These are phyloP conservation scores for Aspergillus pseudotamarii DNA, from an alignment of 2,329 filamentous ascomycete species.

Conservation along the genomic window DNA sequence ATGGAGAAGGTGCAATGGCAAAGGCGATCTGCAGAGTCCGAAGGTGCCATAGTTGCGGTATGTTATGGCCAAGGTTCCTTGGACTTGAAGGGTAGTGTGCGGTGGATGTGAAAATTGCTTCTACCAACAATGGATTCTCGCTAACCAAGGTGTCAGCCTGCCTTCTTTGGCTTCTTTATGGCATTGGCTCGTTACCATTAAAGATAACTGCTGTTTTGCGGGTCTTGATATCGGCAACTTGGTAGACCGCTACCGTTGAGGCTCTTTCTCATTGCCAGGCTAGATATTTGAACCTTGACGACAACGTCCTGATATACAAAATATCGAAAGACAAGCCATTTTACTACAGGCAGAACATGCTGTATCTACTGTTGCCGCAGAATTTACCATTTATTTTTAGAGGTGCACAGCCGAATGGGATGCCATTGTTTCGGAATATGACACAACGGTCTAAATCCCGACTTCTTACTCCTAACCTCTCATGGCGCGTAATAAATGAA, in stretches of 20 bases:
- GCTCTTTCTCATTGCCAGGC: accelerated
- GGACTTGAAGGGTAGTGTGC: neutral
- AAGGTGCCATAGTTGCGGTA: neutral
- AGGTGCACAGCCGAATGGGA: neutral
- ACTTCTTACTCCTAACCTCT: neutral
- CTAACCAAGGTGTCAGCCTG: neutral
- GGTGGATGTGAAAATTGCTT: neutral
- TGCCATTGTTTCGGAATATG: neutral
- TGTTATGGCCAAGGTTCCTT: neutral
- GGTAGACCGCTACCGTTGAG: too few species aligned
- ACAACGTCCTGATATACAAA: neutral
- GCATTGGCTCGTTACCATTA: too few species aligned
- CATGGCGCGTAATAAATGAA: neutral
- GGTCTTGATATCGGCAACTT: too few species aligned
- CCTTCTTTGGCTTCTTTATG: too few species aligned
- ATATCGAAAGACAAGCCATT: neutral
- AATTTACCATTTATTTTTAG: neutral
- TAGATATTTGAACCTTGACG: too few species aligned
- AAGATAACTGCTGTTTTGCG: too few species aligned
- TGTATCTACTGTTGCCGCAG: neutral
- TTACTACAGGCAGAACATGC: neutral
- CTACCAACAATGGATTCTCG: neutral
- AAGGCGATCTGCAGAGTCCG: neutral
- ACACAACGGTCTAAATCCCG: neutral
- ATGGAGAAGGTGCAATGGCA: neutral